Evolutionary conservation across 108 stramenopile genomes (phyloP), one percentile per base, ranked within the genome.

Genomic region (Hondaea fermentalgiana): DNA sequence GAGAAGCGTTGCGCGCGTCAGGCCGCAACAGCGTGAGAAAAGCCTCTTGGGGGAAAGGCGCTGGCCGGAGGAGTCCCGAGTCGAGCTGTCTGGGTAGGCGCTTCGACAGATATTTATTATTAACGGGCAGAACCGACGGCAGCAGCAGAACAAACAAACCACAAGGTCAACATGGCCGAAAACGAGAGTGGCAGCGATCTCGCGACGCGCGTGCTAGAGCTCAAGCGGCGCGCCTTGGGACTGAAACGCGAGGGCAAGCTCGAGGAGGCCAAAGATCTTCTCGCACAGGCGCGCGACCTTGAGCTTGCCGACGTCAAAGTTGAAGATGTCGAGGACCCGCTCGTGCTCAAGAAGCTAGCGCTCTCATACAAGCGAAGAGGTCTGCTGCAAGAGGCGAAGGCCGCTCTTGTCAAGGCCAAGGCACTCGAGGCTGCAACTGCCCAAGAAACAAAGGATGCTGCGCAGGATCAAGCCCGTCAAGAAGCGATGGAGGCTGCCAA

Each of bases 261-360:
- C 4, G 4, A 47, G 23, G 49, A 83, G 51, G 76, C 76, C 3
- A 83, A 83, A 35, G 76, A 83, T 12, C 51, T 83, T 8, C 76
- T 83, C 43, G 76, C 76, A 35, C 76, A 83, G 76, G 76, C 76
- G 19, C 45, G 76, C 12, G 76, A 83, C 25, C 76, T 83, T 12
- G 76, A 83, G 51, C 76, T 83, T 17, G 45, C 76, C 12, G 51
- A 35, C 1, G 10, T 83, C 19, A 6, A 35, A 0, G 4, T 83
- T 12, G 76, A 47, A 35, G 49, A 53, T 83, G 12, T 12, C 49
- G 45, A 47, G 76, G 76, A 83, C 51, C 76, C 76, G 1, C 51
- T 53, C 49, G 49, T 83, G 76, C 76, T 83, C 19, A 83, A 83
- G 51, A 83, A 83, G 49, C 76, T 83, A 8, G 76, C 76, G 51